Evolutionary conservation across 1,139 yeast genomes (phyloP), one percentile per base, ranked within the genome.

Genomic region (Suhomyces bolitotheri): DNA sequence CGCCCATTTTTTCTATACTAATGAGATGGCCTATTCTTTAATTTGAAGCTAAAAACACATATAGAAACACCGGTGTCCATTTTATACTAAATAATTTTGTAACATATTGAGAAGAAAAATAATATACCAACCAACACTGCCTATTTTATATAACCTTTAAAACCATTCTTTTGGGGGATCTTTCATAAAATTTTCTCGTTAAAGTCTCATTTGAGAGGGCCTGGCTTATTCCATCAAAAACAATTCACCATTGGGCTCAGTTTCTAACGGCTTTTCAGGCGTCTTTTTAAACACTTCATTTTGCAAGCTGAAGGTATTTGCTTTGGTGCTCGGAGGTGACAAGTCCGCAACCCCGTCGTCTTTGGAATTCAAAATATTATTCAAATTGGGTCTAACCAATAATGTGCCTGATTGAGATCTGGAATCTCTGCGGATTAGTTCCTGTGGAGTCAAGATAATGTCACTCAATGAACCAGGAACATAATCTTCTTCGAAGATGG

Each of bases 391-490:
- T 33, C 73, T 53, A 24, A 63, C 64, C 24, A 64, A 51, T 11
- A 70, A 51, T 0, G 74, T 70, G 2, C 76, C 78, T 26, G 71
- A 64, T 41, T 71, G 75, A 7, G 76, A 72, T 34, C 84, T 64
- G 5, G 88, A 80, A 42, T 76, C 82, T 31, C 94, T 68, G 40
- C 95, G 64, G 43, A 64, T 62, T 19, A 82, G 62, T 53, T 87
- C 95, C 47, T 81, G 87, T 0, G 95, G 95, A 1, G 95, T 86
- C 31, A 87, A 63, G 15, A 71, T 65, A 35, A 85, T 64, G 48
- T 85, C 94, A 13, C 80, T 75, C 27, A 87, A 62, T 16, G 88
- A 75, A 1, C 82, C 80, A 2, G 96, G 96, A 2, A 87, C 86
- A 49, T 77, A 82, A 51, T 85, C 95, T 45, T 84, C 89, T 41